Evolutionary conservation across 2,329 filamentous ascomycete genomes (phyloP).

Genomic region (Pseudomassariella vexata): DNA sequence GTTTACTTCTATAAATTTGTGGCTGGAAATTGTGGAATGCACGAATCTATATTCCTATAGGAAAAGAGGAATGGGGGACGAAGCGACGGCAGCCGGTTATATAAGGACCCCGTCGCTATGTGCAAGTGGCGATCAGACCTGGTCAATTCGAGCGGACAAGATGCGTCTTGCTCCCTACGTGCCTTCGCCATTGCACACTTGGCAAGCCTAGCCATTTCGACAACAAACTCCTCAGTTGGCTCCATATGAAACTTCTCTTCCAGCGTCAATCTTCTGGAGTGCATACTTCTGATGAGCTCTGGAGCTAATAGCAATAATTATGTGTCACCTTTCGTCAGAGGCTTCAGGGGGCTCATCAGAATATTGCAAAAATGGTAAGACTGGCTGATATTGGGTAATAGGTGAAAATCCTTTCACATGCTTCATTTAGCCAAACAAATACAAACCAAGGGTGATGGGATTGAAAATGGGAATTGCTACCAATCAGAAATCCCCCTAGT

Average conservation of each 20-base stretch:
- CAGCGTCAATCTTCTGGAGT: slow-evolving; percentile 20
- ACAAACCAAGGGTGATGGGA: slow-evolving; percentile 47
- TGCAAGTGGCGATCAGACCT: too few species aligned
- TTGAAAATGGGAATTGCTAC: too few species aligned
- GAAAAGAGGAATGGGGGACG: too few species aligned
- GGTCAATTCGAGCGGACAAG: too few species aligned
- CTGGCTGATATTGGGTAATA: slow-evolving; percentile 53
- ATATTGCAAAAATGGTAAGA: slow-evolving; percentile 48
- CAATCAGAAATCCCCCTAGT: too few species aligned
- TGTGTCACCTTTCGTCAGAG: slow-evolving; percentile 37
- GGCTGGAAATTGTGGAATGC: too few species aligned
- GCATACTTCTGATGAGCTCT: slow-evolving; percentile 36
- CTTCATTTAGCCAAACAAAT: slow-evolving; percentile 22
- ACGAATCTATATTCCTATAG: too few species aligned
- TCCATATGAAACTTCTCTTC: slow-evolving; percentile 31
- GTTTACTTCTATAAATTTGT: too few species aligned
- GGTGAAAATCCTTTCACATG: slow-evolving; percentile 40
- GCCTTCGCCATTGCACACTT: slow-evolving; percentile 32
- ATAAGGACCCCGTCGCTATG: too few species aligned
- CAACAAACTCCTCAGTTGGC: slow-evolving; percentile 31
- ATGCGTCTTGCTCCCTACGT: too few species aligned
- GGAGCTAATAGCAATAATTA: slow-evolving; percentile 36
- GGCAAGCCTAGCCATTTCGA: slow-evolving; percentile 29
- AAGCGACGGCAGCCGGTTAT: too few species aligned
- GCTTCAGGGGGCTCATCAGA: slow-evolving; percentile 38